Conservation (phyloP, 441 rosid species). For the Pelargonium fulgidum region DNA sequence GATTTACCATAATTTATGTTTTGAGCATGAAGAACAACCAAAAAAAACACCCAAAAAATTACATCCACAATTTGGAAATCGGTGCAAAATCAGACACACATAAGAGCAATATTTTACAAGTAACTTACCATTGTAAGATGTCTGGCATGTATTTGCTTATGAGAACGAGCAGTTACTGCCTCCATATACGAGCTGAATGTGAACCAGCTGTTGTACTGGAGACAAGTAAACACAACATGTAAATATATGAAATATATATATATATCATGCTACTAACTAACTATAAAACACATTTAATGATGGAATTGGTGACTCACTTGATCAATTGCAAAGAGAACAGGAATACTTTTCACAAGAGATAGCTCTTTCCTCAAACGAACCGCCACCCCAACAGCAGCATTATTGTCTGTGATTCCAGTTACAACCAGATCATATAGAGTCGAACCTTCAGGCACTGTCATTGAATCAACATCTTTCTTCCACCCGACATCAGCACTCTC, state of each 20-base stretch:
- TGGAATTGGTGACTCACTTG: constrained; percentile 49
- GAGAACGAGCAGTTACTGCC: constrained; percentile 64
- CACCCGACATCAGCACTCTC: constrained; percentile 90
- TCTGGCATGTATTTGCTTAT: constrained; percentile 71
- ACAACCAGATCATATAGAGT: constrained; percentile 68
- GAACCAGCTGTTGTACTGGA: constrained; percentile 92
- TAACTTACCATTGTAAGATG: constrained; percentile 69
- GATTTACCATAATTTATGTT: background rate
- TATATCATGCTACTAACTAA: constrained; percentile 3
- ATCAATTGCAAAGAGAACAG: constrained; percentile 85
- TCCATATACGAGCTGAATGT: constrained; percentile 91
- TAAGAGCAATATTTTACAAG: constrained; percentile 1
- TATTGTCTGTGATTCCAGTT: constrained; percentile 71
- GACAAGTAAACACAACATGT: constrained; percentile 23
- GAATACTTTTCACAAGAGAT: constrained; percentile 77
- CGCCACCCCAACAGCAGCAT: constrained; percentile 78
- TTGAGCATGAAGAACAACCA: background rate
- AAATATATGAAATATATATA: constrained; percentile 14
- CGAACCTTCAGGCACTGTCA: constrained; percentile 61
- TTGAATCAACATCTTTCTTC: constrained; percentile 65
- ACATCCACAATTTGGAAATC: background rate
- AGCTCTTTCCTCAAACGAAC: constrained; percentile 83
- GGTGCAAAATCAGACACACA: background rate
- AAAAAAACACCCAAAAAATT: background rate
- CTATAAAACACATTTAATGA: background rate